Base-by-base conservation (phyloP, 2,329 filamentous ascomycete genomes). In the Dissoconium aciculare region DNA sequence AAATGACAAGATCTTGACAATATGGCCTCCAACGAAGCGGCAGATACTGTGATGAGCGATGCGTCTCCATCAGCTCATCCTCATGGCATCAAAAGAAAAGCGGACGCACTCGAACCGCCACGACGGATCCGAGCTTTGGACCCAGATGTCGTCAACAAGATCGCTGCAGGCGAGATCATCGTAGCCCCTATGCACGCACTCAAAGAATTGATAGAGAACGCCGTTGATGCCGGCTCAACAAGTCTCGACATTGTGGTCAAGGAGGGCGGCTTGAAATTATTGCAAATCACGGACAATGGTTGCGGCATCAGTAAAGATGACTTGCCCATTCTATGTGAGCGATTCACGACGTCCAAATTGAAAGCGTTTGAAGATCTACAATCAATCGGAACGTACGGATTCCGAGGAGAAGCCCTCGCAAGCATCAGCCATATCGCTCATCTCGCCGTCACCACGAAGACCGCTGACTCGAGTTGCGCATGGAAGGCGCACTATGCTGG, bases 381-480 rank as follows among this genome's bases (percentile, higher is more conserved):
- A 24, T 80, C 76, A 4, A 95, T 98, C 41, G 77, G 75, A 30
- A 95, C 89, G 1, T 98, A 98, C 54, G 89, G 89, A n/a, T 98
- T 98, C 51, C 78, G 89, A 31, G 89, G 89, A 33, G 89, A 98
- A 57, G 89, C 89, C 3, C 61, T 98, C 32, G 89, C 89, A 10
- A 95, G 89, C 57, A 98, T 98, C 54, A 95, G 87, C 51, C 89
- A 98, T 53, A 94, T 98, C 46, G 87, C 91, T 17, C 91, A 98
- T 60, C 66, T 98, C 13, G 83, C 78, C 3, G 83, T 98, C 26
- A 95, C 87, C 1, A 98, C 91, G 5, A 91, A 84, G 54, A 95
- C 85, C 1, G 78, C 79, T 35, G 75, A 83, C 26, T 92, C 85
- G 0, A 76, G 73, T 43, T 80, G 83, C 56, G 89, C 89, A 11